These are phyloP conservation scores for Bruguiera gymnorhiza DNA, from an alignment of 345 rosid species.

Conservation along the genomic window DNA sequence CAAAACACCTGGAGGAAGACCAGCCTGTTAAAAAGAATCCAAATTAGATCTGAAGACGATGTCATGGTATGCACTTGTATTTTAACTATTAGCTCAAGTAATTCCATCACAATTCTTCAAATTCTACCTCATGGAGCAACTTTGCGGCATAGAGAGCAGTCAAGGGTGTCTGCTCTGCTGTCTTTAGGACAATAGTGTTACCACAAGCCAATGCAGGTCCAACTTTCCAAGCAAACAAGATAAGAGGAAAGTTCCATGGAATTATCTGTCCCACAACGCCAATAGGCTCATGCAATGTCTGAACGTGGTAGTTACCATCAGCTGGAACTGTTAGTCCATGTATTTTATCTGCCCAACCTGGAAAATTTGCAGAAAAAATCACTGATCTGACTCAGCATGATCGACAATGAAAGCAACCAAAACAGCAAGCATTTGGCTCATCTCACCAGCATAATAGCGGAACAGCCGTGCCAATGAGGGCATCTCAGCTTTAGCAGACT, in stretches of 20 bases:
- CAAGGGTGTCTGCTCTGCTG: constrained; percentile 35
- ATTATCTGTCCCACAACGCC: constrained; percentile 35
- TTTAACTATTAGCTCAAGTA: not conserved
- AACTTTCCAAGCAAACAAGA: constrained; percentile 35
- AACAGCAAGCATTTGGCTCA: not conserved
- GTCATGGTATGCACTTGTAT: not conserved
- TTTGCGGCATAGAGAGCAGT: constrained; percentile 26
- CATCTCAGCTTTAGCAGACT: constrained; percentile 61
- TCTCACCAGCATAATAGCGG: constrained; percentile 76
- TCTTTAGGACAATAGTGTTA: constrained; percentile 25
- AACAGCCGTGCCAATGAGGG: constrained; percentile 61
- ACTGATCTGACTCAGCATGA: not conserved
- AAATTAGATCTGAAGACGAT: constrained; percentile 7
- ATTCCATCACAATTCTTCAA: not conserved
- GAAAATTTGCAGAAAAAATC: not conserved
- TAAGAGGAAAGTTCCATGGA: constrained; percentile 33
- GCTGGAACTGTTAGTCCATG: constrained; percentile 28
- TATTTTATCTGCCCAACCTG: constrained; percentile 62
- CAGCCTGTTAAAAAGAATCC: constrained; percentile 49
- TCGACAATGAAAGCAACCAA: not conserved
- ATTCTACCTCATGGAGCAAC: constrained; percentile 21
- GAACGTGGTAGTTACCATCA: constrained; percentile 18
- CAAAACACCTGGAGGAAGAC: constrained; percentile 89
- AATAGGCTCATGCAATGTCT: constrained; percentile 27
- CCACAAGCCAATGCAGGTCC: constrained; percentile 34